Percentiles rank a stretch among this genome's conserved stretches.
phyloP scores from a whole-genome alignment of 1,284 basidiomycete genomes.

The Trichosporon ovoides region DNA sequence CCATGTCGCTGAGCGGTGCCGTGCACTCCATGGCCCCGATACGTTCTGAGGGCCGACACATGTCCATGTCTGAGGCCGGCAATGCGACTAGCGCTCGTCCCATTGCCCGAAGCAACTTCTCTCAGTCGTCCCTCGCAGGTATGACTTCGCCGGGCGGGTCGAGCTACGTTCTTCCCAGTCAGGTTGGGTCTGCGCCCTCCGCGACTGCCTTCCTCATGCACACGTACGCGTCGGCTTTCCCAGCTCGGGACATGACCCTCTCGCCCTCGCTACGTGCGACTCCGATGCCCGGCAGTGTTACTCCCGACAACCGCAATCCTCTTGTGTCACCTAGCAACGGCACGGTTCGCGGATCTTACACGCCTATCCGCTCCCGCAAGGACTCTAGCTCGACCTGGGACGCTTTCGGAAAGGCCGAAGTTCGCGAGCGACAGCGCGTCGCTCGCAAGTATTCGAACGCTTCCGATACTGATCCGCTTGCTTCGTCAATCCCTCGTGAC shows the following conservation, averaged over 20 bases:
- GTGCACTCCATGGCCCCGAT: conserved; percentile 31
- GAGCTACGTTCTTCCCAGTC: conserved; percentile 18
- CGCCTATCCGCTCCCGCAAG: conserved; percentile 23
- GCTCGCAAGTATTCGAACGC: conserved; percentile 8
- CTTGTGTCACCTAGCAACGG: conserved; percentile 7
- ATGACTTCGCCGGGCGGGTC: conserved; percentile 17
- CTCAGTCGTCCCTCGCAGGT: conserved; percentile 36
- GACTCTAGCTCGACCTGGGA: conserved; percentile 38
- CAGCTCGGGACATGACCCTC: conserved; percentile 22
- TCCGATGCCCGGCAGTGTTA: conserved; percentile 4
- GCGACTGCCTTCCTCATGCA: conserved; percentile 35
- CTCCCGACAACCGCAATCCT: conserved; percentile 2
- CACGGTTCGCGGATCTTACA: conserved; percentile 14
- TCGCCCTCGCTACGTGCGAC: conserved; percentile 12
- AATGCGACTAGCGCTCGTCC: conserved; percentile 6
- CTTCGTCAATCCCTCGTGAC: background rate
- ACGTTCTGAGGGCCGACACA: conserved; percentile 16
- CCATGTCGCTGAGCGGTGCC: conserved; percentile 21
- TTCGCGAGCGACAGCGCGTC: conserved; percentile 17
- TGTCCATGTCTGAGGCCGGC: conserved; percentile 22
- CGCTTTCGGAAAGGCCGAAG: conserved; percentile 33
- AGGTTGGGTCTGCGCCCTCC: conserved; percentile 37
- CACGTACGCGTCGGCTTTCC: conserved; percentile 39
- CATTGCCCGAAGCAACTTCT: conserved; percentile 31
- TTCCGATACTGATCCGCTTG: conserved; percentile 6